Evolutionary conservation across 352 stramenopile species (phyloP).

Genomic region (Plasmopara viticola): DNA sequence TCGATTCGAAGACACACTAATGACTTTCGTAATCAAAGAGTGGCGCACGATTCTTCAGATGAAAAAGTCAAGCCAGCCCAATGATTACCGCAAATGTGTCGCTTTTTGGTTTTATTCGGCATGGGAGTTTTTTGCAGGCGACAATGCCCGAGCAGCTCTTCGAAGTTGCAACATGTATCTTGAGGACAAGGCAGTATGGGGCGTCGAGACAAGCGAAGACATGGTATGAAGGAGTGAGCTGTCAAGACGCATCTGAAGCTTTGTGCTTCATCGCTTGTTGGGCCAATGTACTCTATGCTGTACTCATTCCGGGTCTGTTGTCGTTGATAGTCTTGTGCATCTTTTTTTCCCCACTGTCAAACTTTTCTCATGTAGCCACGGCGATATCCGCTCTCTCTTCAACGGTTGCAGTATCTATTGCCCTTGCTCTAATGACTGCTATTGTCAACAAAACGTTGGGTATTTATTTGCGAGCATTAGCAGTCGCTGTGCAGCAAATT

Average conservation of each 20-base stretch:
- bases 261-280: neutral
- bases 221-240: slow-evolving; percentile 19
- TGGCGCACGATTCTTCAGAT: slow-evolving; percentile 69
- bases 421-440: slow-evolving; percentile 16
- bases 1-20: slow-evolving; percentile 66
- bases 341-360: slow-evolving; percentile 1
- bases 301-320: slow-evolving; percentile 2
- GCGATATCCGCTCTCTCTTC: slow-evolving; percentile 5
- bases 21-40: slow-evolving; percentile 65
- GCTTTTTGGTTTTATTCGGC: slow-evolving; percentile 85
- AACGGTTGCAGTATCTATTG: slow-evolving; percentile 13
- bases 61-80: slow-evolving; percentile 80
- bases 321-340: slow-evolving; percentile 7
- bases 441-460: slow-evolving; percentile 41
- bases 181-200: slow-evolving; percentile 61
- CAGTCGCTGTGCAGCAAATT: slow-evolving; percentile 50
- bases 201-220: slow-evolving; percentile 15
- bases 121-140: slow-evolving; percentile 77
- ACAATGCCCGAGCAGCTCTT: slow-evolving; percentile 66
- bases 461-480: slow-evolving; percentile 61
- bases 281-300: neutral
- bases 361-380: slow-evolving; percentile 11
- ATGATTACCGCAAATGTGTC: slow-evolving; percentile 84
- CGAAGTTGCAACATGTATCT: slow-evolving; percentile 83
- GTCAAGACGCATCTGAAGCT: neutral